phyloP scores from a whole-genome alignment of 2,329 filamentous ascomycete species.

The Aspergillus sp. region DNA sequence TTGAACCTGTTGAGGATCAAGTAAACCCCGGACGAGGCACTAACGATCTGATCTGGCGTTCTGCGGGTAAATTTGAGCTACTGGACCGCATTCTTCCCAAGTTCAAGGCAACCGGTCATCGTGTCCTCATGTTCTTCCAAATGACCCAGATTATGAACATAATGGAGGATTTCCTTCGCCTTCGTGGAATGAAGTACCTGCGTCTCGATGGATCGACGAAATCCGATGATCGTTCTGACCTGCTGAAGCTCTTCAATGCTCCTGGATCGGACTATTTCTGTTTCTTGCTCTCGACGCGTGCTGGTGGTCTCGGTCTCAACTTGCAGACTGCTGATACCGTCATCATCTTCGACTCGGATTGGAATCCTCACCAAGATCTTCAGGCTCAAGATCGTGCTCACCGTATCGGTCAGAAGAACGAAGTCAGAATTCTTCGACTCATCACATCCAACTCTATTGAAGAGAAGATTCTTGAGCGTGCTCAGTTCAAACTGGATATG shows the following conservation, averaged over 20 bases:
- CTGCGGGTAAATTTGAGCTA: constrained; percentile 95
- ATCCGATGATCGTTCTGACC: constrained; percentile 91
- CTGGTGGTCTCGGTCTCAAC: constrained; percentile 96
- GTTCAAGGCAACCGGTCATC: constrained; percentile 87
- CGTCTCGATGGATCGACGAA: constrained; percentile 97
- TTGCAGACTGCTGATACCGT: constrained; percentile 97
- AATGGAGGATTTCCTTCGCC: constrained; percentile 96
- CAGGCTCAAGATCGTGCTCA: constrained; percentile 99
- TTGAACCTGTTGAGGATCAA: constrained; percentile 95
- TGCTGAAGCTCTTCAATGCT: constrained; percentile 86
- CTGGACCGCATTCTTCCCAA: constrained; percentile 92
- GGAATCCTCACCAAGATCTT: constrained; percentile 99
- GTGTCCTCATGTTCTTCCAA: constrained; percentile 99
- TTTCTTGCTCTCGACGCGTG: constrained; percentile 97
- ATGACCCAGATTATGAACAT: constrained; percentile 99
- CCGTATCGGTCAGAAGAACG: constrained; percentile 99
- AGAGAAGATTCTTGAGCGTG: constrained; percentile 96
- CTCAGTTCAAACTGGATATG: constrained; percentile 98
- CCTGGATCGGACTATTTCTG: constrained; percentile 93
- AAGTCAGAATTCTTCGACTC: constrained; percentile 92
- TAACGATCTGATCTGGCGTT: constrained; percentile 94
- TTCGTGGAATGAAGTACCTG: constrained; percentile 81
- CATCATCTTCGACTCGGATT: constrained; percentile 99
- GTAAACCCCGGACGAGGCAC: constrained; percentile 90
- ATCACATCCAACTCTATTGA: constrained; percentile 98